Evolutionary conservation across 2,329 filamentous ascomycete species (phyloP).

Genomic region (Neocatenulostroma microsporum): DNA sequence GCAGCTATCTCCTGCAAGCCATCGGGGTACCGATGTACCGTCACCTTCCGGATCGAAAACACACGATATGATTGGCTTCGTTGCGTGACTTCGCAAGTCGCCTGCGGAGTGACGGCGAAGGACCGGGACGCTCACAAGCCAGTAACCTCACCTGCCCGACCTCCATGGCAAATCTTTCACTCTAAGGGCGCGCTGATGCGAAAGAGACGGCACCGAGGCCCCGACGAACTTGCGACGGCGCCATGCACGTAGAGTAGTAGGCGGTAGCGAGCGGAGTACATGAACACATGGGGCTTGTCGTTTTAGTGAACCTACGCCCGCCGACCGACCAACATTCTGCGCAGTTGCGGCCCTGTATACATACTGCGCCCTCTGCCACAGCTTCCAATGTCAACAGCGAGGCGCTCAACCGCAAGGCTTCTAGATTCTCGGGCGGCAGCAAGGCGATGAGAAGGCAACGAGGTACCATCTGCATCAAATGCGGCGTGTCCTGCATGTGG

Average conservation of each 20-base stretch:
- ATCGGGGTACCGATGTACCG: not conserved
- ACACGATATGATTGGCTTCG: not conserved
- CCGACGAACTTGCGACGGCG: no score
- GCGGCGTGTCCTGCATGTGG: not conserved
- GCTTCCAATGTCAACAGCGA: not conserved
- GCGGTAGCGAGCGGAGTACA: not conserved
- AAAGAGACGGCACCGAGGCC: not conserved
- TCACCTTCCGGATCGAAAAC: no score
- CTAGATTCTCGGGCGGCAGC: not conserved
- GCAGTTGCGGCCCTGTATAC: no score
- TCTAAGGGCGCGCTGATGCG: not conserved
- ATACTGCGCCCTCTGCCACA: not conserved
- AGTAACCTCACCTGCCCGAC: not conserved
- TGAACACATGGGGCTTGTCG: not conserved
- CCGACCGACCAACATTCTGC: no score
- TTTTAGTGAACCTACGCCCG: no score
- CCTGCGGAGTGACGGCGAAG: not conserved
- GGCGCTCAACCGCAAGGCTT: not conserved
- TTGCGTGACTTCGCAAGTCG: not conserved
- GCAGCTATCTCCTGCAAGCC: slow-evolving; percentile 1
- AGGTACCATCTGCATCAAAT: not conserved
- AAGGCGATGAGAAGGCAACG: not conserved
- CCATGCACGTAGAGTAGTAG: no score
- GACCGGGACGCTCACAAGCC: not conserved
- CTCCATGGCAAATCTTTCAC: not conserved